Base-by-base conservation (phyloP, 495 filamentous ascomycete genomes). In the Podospora comata region DNA sequence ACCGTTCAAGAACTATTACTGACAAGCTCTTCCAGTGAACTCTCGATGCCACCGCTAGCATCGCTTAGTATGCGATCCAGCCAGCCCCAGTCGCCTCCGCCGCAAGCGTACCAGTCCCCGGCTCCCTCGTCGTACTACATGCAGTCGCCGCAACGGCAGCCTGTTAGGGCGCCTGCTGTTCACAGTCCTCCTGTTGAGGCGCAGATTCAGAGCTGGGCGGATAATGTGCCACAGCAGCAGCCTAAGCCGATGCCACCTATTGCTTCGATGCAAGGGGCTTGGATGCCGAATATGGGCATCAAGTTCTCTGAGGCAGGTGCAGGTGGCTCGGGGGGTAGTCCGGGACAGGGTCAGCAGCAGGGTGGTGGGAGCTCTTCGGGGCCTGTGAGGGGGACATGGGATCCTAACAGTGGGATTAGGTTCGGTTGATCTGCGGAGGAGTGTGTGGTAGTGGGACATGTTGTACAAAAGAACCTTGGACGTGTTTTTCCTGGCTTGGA, bases 261-360 rank as follows among this genome's bases (percentile, higher is more conserved):
- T 11, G 62, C 72, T 1, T 71, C 59, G 26, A 74, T 85, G 71
- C 78, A 78, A n/a, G 79, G 82, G 2, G 86, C 91, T 68, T 95
- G 92, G 92, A 86, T 86, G 54, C 91, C 91, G 0, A 89, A 91
- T 5, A 87, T 91, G 81, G 91, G 90, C 0, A 93, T 95, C 68
- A 89, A 89, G 20, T 96, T 94, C 74, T 84, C 69, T 19, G 60
- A 62, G 13, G 19, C 69, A 13, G 62, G 72, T 30, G 59, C 28
- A 26, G 48, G 28, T 15, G 28, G 19, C 9, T 57, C 20, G n/a
- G 67, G 11, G 60, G 62, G 20, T 55, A 16, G 9, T 62, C n/a
- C 69, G 54, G 48, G 66, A 18, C 56, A 39, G 20, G 55, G 11
- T 16, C 65, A 59, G 67, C 65, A 70, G n/a, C 65, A 71, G 32